Evolutionary conservation across 305 asterid genomes (phyloP), one percentile per base, ranked within the genome.

Genomic region (Rubia balearica): DNA sequence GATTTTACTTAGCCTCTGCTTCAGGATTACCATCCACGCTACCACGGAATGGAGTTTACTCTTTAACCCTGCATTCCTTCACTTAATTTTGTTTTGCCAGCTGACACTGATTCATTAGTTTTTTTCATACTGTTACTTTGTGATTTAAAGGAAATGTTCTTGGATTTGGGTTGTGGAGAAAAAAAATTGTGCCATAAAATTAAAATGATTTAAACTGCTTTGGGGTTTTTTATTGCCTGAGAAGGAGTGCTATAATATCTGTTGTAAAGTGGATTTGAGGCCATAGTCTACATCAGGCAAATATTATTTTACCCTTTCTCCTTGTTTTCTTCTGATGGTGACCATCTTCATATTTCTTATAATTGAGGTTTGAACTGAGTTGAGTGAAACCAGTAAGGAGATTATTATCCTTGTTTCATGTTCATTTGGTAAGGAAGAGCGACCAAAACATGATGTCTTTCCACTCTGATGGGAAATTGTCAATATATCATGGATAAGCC

Each of bases 261-360:
- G 6, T 6, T 61, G 30, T 51, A 48, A 11, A 22, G 48, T n/a
- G 51, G 43, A 21, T 17, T 71, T 71, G 22, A 45, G 42, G 21
- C 55, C 71, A 46, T 8, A 22, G 67, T 27, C 62, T 24, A 49
- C 41, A 36, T 68, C 69, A 48, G 33, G 64, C 36, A 71, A 30
- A 40, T 19, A 21, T 21, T 42, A 24, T 36, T 41, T 30, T 38
- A 3, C 57, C 33, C 19, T 14, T 36, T 22, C 16, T 7, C 59
- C 45, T 45, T 16, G 14, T 46, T 30, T 10, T 24, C 12, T 53
- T 72, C 55, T 53, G 36, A 22, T 53, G 53, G 56, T 42, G 57
- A 12, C 63, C 8, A 24, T 71, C 65, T 63, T 30, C 21, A 11
- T 0, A 21, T n/a, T 21, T 60, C 61, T n/a, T 4, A 36, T 36